Base-by-base conservation (phyloP, 2,329 filamentous ascomycete species). In the Arthrinium puccinioides region DNA sequence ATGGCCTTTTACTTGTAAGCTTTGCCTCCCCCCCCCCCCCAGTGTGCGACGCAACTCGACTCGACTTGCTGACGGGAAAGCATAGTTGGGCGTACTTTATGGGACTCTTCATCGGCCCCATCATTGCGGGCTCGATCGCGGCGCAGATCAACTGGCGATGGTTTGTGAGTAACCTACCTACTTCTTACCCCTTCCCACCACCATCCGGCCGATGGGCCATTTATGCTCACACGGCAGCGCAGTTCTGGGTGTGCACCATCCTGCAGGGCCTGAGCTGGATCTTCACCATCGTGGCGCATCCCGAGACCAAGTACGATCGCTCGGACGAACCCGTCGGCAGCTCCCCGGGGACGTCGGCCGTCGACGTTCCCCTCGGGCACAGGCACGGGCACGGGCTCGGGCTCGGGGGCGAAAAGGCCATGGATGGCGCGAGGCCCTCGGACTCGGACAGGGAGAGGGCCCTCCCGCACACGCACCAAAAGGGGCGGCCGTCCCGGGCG, bases 271-370 rank as follows among this genome's bases (percentile, higher is more conserved):
- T 46, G 20, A 56, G 53, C 36, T 49, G 54, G 36, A 25, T 53
- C 20, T 46, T 52, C 37, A 38, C 54, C 35, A 32, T 55, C 3
- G 30, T 51, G 15, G 50, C 49, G 2, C 50, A 54, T 25, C 52
- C 53, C 4, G 53, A 56, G 37, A 56, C 53, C 32, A 56, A 55
- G 26, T 56, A 51, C 36, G 42, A 51, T 14, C 62, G 34, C 51
- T 62, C 2, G 65, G 64, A 39, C 48, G 52, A 20, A 61, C 62
- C 52, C 54, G 32, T 11, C 55, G 62, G 6, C 6, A 14, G 23
- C 4, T 36, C 33, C 8, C 16, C n/a, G 5, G 8, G 23, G 8
- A 15, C 13, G 13, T 28, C 33, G 8, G 18, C 26, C 18, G 19
- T 27, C 19, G 27, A 34, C 11, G 33, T 37, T 9, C 30, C 23